Base-by-base conservation (phyloP, 192 early-diverging fungal genomes). In the Funneliformis geosporum region DNA sequence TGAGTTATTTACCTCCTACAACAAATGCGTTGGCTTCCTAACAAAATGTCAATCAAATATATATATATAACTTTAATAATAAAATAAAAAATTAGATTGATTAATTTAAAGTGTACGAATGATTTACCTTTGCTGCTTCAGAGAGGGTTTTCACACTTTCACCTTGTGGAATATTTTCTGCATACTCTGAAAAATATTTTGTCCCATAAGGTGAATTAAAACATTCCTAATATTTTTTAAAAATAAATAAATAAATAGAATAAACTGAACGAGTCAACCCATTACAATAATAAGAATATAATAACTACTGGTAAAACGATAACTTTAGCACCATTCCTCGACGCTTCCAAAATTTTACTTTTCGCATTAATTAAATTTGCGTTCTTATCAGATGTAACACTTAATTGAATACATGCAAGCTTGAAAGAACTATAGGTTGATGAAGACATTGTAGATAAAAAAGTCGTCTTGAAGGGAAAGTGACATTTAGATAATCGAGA, bases 171-270 rank as follows among this genome's bases (percentile, higher is more conserved):
- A 97, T 82, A 44, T 85, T 87, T 80, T 99, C 98, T 50, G 98
- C 95, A 80, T 98, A 97, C 33, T 95, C 82, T n/a, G 87, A 88
- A 86, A 99, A 99, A 88, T 91, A 92, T 39, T 90, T 79, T 16
- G 95, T 96, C 3, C 98, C 98, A 85, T 99, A 99, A 10, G 96
- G 97, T 18, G 94, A 96, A 85, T 99, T 99, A 90, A 99, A 99
- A 87, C 96, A 98, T 89, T 99, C 98, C 91, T 90, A 60, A 60
- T 39, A n/a, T 42, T 59, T 38, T 74, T 60, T n/a, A 60, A 25
- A 71, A 71, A 71, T 72, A 72, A 46, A 72, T 72, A 60, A 18
- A 25, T 1, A 38, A 14, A 75, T 33, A 40, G 40, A 33, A n/a
- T 59, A 46, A 60, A 60, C n/a, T 23, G 23, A 47, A 16, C n/a